Evolutionary conservation across 805 yeast genomes (phyloP).

Genomic region (Yarrowia sp.): DNA sequence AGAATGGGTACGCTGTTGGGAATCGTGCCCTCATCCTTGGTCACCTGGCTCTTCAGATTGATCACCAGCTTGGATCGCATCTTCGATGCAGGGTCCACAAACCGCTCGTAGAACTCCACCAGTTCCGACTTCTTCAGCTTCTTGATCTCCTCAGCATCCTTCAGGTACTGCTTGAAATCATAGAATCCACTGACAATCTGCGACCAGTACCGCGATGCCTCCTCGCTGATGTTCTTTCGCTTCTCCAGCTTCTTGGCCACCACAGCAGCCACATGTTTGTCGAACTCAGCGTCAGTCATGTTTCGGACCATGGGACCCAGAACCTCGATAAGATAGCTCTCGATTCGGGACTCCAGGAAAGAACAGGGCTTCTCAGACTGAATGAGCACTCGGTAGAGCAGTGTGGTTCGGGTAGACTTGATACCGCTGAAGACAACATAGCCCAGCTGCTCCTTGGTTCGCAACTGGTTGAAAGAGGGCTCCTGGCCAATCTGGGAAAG

Average conservation of each 20-base stretch:
- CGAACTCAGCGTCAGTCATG: slow-evolving; percentile 62
- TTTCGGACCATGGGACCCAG: slow-evolving; percentile 48
- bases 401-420: slow-evolving; percentile 63
- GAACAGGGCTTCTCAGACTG: slow-evolving; percentile 79
- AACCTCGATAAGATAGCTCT: slow-evolving; percentile 49
- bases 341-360: slow-evolving; percentile 74
- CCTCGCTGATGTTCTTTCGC: slow-evolving; percentile 75
- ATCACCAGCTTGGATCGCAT: slow-evolving; percentile 49
- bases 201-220: slow-evolving; percentile 60
- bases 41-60: slow-evolving; percentile 57
- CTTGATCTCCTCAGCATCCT: slow-evolving; percentile 56
- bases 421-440: slow-evolving; percentile 85
- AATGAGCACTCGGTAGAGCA: slow-evolving; percentile 68
- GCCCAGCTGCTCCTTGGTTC: slow-evolving; percentile 94
- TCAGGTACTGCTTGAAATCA: slow-evolving; percentile 60
- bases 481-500: slow-evolving; percentile 72
- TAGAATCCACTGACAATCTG: slow-evolving; percentile 72
- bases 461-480: slow-evolving; percentile 82
- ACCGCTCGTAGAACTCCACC: slow-evolving; percentile 49
- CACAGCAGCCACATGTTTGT: slow-evolving; percentile 65
- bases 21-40: slow-evolving; percentile 25
- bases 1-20: slow-evolving; percentile 41
- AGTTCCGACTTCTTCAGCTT: slow-evolving; percentile 56
- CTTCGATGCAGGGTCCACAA: slow-evolving; percentile 42
- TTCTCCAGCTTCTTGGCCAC: slow-evolving; percentile 63